phyloP scores from a whole-genome alignment of 2,329 filamentous ascomycete species.

The Fusarium kyushuense region DNA sequence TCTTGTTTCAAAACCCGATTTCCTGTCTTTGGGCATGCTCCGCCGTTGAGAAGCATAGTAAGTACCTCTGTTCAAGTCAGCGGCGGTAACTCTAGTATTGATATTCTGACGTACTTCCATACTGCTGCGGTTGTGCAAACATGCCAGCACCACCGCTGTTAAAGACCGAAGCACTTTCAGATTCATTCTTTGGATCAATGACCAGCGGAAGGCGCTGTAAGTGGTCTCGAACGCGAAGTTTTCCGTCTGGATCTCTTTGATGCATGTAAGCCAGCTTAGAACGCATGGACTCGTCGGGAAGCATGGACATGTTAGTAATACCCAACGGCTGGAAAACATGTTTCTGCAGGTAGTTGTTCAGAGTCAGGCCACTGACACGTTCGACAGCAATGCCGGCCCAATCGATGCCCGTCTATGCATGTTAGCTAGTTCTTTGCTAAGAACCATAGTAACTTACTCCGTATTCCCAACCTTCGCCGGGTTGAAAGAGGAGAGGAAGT shows the following conservation, averaged over 20 bases:
- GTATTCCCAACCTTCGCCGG: constrained; percentile 72
- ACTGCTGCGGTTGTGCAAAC: constrained; percentile 71
- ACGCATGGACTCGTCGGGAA: constrained; percentile 67
- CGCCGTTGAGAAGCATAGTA: constrained; percentile 72
- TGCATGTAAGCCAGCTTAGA: constrained; percentile 69
- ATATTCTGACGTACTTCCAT: constrained; percentile 60
- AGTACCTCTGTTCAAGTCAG: constrained; percentile 63
- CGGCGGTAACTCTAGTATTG: neutral
- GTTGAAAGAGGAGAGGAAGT: constrained; percentile 70
- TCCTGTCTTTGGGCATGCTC: constrained; percentile 68
- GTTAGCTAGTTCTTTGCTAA: too few species aligned
- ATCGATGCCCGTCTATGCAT: constrained; percentile 60
- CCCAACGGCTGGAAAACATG: constrained; percentile 62
- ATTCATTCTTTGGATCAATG: constrained; percentile 51
- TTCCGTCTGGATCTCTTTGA: constrained; percentile 60
- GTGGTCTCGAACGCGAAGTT: constrained; percentile 61
- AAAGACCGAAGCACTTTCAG: constrained; percentile 60
- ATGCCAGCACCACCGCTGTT: constrained; percentile 72
- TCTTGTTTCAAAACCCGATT: constrained; percentile 64
- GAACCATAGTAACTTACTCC: constrained; percentile 55
- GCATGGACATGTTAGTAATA: constrained; percentile 65
- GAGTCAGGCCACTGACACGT: constrained; percentile 55
- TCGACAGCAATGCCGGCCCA: constrained; percentile 66
- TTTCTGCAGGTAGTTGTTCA: constrained; percentile 63
- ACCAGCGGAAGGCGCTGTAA: constrained; percentile 60